A percentile compares a stretch with the other conserved stretches of the same genome.
Conservation (phyloP, 2,329 filamentous ascomycete species). For the Calonectria montana region DNA sequence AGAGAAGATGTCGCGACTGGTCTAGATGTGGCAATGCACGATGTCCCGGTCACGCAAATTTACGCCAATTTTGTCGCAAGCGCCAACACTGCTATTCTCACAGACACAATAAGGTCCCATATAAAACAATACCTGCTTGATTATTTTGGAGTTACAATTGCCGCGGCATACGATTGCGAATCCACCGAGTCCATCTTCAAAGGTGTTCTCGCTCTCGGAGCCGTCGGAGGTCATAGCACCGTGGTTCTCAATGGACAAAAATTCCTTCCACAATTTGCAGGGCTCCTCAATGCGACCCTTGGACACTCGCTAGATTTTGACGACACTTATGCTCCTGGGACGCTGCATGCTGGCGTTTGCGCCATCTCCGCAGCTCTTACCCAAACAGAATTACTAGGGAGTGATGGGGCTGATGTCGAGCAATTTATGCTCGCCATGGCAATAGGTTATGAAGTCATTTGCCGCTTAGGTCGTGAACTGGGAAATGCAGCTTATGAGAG, state of each 20-base stretch:
- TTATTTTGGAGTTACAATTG: background rate
- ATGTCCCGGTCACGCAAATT: background rate
- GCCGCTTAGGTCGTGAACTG: background rate
- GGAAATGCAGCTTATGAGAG: background rate
- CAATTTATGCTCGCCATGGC: constrained; percentile 10
- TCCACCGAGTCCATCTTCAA: background rate
- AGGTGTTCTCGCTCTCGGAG: background rate
- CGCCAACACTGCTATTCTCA: background rate
- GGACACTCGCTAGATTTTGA: constrained; percentile 18
- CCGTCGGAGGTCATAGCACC: background rate
- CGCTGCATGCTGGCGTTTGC: background rate
- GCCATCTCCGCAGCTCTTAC: constrained; percentile 4
- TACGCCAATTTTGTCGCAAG: background rate
- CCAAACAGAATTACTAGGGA: background rate
- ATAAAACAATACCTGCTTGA: background rate
- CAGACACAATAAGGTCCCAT: background rate
- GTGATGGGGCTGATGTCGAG: background rate
- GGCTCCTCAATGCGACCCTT: constrained; percentile 10
- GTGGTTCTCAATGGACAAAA: background rate
- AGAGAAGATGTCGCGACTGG: background rate
- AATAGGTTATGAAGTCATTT: constrained; percentile 17
- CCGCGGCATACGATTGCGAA: background rate
- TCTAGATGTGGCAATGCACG: background rate
- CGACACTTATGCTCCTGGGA: constrained; percentile 7
- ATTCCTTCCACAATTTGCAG: constrained; percentile 14